Conservation (phyloP, 805 yeast genomes). For the Candida nonsorbophila region DNA sequence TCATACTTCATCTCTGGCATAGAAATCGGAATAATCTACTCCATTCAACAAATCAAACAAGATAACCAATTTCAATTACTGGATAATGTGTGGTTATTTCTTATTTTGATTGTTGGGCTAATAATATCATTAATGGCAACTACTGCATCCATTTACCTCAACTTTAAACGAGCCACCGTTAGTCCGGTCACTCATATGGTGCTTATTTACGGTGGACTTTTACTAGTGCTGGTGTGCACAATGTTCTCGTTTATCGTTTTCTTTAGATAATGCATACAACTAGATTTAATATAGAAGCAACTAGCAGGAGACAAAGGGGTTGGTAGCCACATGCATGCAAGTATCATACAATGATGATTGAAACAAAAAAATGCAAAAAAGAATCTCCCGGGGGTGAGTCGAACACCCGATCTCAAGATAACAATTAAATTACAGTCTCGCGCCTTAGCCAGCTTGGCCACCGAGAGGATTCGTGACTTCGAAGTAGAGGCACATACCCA, state of each 20-base stretch:
- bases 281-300: no score
- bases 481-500: not conserved
- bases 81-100: slow-evolving; percentile 28
- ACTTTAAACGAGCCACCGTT: slow-evolving; percentile 22
- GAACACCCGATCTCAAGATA: slow-evolving; percentile 11
- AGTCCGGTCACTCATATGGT: slow-evolving; percentile 18
- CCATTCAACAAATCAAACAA: slow-evolving; percentile 18
- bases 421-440: slow-evolving; percentile 9
- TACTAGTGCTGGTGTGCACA: no score
- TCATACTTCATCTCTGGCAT: slow-evolving; percentile 34
- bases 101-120: slow-evolving; percentile 25
- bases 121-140: slow-evolving; percentile 27
- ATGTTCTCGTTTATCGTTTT: no score
- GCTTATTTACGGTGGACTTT: slow-evolving; percentile 7
- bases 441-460: slow-evolving; percentile 10
- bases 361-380: slow-evolving; percentile 1
- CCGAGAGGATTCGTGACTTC: slow-evolving; percentile 4
- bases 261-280: no score
- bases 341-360: no score
- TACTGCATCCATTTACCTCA: slow-evolving; percentile 29
- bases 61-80: slow-evolving; percentile 18
- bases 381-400: slow-evolving; percentile 10
- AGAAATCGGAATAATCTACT: slow-evolving; percentile 33
- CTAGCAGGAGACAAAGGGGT: no score
- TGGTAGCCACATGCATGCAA: no score